These are phyloP conservation scores for Trametes hirsuta DNA, from an alignment of 1,284 basidiomycete species.

Conservation along the genomic window DNA sequence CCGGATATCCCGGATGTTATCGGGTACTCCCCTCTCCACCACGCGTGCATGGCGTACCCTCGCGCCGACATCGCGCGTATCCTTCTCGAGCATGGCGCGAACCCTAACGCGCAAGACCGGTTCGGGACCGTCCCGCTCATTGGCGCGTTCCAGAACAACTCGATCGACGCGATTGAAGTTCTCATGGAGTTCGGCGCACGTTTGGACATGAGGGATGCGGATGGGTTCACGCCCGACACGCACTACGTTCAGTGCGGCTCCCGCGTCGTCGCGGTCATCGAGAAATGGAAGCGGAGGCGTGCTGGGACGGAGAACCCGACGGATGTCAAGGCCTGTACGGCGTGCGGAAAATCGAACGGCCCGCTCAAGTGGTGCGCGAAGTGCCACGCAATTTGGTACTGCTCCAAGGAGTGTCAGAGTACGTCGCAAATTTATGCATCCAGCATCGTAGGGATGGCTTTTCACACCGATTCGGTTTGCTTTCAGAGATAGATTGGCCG, in stretches of 20 bases:
- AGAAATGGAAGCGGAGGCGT: slow-evolving; percentile 52
- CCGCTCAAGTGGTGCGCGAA: slow-evolving; percentile 47
- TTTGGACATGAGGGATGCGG: slow-evolving; percentile 50
- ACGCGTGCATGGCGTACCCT: slow-evolving; percentile 39
- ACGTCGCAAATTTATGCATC: slow-evolving; percentile 22
- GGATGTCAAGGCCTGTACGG: slow-evolving; percentile 47
- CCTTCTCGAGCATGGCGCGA: slow-evolving; percentile 48
- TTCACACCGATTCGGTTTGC: background rate
- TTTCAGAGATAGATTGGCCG: slow-evolving; percentile 38
- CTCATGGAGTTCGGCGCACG: slow-evolving; percentile 54
- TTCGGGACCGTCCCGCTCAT: slow-evolving; percentile 51
- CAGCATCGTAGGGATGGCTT: background rate
- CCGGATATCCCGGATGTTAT: slow-evolving; percentile 49
- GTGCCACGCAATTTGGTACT: slow-evolving; percentile 52
- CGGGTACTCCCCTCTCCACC: slow-evolving; percentile 53
- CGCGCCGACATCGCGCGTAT: slow-evolving; percentile 21
- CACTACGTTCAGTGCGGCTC: slow-evolving; percentile 45
- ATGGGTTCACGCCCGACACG: slow-evolving; percentile 41
- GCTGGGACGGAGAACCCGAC: slow-evolving; percentile 44
- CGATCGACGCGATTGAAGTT: slow-evolving; percentile 43
- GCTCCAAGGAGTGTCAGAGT: slow-evolving; percentile 58
- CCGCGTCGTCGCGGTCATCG: slow-evolving; percentile 48
- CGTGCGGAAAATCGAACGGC: slow-evolving; percentile 35
- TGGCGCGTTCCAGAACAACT: slow-evolving; percentile 41
- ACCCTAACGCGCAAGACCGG: slow-evolving; percentile 41